These are phyloP conservation scores for Auriscalpium microsporum DNA, from an alignment of 768 basidiomycete species.

Conservation along the genomic window DNA sequence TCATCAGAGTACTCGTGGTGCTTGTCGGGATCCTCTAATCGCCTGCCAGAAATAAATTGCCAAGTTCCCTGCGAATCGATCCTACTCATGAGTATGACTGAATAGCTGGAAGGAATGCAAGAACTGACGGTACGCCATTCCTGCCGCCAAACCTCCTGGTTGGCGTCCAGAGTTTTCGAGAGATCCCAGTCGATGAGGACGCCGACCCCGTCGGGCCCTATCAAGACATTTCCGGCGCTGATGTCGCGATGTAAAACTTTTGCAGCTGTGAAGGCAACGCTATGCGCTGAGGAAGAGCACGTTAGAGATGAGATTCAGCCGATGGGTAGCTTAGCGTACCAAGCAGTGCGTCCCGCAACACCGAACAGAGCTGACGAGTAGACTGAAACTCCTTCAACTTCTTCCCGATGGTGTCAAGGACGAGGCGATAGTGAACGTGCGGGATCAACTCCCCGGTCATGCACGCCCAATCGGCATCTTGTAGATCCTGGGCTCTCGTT, in stretches of 20 bases:
- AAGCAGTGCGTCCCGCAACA: neutral
- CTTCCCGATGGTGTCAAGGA: neutral
- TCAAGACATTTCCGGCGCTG: conserved; percentile 7
- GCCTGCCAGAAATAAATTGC: neutral
- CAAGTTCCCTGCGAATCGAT: neutral
- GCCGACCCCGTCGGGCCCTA: neutral
- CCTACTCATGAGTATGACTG: neutral
- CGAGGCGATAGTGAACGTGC: neutral
- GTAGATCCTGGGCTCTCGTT: neutral
- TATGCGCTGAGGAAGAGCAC: neutral
- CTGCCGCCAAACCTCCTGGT: neutral
- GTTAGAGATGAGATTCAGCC: neutral
- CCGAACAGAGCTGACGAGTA: neutral
- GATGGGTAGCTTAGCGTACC: neutral
- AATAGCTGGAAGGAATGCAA: neutral
- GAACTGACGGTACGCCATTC: neutral
- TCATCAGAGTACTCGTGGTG: neutral
- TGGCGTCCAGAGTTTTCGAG: neutral
- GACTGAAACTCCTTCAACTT: neutral
- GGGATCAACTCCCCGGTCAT: neutral
- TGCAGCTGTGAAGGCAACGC: neutral
- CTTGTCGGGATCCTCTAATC: neutral
- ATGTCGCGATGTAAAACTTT: conserved; percentile 5
- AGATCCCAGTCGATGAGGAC: conserved; percentile 5
- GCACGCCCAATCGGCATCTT: neutral